Conservation (phyloP, 2,329 filamentous ascomycete species). For the Fusarium illudens region DNA sequence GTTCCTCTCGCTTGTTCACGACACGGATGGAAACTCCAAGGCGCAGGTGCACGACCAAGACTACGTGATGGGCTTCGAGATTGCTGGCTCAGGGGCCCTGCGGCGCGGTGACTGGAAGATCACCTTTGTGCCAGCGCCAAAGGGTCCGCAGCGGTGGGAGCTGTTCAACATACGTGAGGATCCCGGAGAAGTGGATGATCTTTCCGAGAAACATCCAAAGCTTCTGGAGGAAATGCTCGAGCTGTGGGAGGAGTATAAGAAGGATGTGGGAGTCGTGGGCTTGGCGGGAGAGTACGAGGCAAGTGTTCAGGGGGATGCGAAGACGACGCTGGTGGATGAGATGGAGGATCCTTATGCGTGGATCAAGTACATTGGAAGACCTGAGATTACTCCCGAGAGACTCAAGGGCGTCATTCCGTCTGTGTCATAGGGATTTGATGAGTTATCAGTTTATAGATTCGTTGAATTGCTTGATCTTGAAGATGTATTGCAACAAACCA, state of each 20-base stretch:
- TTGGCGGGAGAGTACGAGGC: constrained; percentile 5
- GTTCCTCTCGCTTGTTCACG: background rate
- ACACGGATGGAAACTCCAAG: background rate
- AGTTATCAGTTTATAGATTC: background rate
- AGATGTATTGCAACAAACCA: background rate
- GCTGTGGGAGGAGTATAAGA: constrained; percentile 21
- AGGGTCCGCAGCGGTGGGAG: constrained; percentile 61
- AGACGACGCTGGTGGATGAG: constrained; percentile 6
- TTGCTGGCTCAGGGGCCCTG: constrained; percentile 60
- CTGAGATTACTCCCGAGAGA: constrained; percentile 10
- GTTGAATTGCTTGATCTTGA: too few species aligned
- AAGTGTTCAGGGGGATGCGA: background rate
- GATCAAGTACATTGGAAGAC: constrained; percentile 22
- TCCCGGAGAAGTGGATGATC: constrained; percentile 60
- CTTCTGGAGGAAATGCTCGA: constrained; percentile 43
- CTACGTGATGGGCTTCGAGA: constrained; percentile 64
- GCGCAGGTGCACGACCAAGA: constrained; percentile 42
- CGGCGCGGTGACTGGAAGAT: constrained; percentile 66
- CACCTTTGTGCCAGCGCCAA: constrained; percentile 62
- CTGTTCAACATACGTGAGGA: constrained; percentile 63
- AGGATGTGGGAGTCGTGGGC: constrained; percentile 16
- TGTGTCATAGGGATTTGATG: background rate
- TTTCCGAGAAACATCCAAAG: constrained; percentile 52
- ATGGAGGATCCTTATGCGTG: constrained; percentile 21
- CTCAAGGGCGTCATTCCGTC: constrained; percentile 1